phyloP scores from a whole-genome alignment of 1,284 basidiomycete genomes.

The Leccinum subrobustum region DNA sequence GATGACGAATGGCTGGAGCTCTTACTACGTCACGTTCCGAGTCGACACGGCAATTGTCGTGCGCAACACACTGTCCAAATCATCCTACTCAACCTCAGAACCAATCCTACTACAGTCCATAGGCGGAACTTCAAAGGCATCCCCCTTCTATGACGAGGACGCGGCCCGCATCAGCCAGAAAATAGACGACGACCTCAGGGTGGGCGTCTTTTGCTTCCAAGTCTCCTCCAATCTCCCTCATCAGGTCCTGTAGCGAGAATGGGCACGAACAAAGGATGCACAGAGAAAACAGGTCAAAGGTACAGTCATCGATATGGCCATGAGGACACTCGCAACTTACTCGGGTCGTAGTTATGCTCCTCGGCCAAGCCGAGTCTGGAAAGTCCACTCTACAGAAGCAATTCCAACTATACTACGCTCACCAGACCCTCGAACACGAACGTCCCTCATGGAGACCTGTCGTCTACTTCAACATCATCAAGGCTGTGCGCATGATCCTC shows the following conservation, averaged over 20 bases:
- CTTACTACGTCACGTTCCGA: no score
- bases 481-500: conserved; percentile 71
- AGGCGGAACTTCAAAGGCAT: conserved; percentile 33
- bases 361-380: conserved; percentile 79
- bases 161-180: conserved; percentile 55
- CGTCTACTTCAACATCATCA: conserved; percentile 79
- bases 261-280: conserved; percentile 47
- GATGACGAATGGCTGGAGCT: no score
- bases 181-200: conserved; percentile 73
- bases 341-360: conserved; percentile 53
- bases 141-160: conserved; percentile 43
- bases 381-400: conserved; percentile 80
- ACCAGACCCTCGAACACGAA: conserved; percentile 64
- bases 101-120: conserved; percentile 33
- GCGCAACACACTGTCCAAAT: no score
- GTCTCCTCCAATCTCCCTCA: background rate
- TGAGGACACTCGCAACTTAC: conserved; percentile 7
- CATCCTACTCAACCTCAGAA: conserved; percentile 29
- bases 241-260: conserved; percentile 48
- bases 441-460: conserved; percentile 74
- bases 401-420: conserved; percentile 77
- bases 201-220: conserved; percentile 30
- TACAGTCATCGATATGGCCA: conserved; percentile 27
- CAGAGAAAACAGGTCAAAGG: conserved; percentile 65
- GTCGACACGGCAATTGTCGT: no score